These are phyloP conservation scores for Dryas octopetala DNA, from an alignment of 306 rosid species.

Conservation along the genomic window DNA sequence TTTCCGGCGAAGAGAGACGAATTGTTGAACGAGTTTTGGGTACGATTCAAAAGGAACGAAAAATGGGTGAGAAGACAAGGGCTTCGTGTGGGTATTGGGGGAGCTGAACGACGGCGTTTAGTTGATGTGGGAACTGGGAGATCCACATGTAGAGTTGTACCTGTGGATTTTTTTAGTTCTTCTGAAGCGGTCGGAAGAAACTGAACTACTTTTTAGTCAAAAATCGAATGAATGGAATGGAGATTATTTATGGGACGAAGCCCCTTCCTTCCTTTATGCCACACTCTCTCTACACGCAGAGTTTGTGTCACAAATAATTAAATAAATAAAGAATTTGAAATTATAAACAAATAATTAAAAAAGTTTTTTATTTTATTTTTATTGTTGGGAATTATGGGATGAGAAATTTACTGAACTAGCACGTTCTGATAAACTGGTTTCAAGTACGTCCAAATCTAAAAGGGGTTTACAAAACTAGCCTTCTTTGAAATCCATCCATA, in stretches of 20 bases:
- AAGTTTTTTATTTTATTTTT: too few species aligned
- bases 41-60: not conserved
- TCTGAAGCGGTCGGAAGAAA: not conserved
- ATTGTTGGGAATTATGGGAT: too few species aligned
- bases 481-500: too few species aligned
- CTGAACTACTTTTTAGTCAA: not conserved
- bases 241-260: not conserved
- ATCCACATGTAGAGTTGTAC: not conserved
- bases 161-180: not conserved
- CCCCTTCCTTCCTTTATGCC: slow-evolving; percentile 3
- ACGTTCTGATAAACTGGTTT: too few species aligned
- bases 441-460: too few species aligned
- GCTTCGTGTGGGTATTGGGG: not conserved
- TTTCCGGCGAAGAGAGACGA: not conserved
- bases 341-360: not conserved
- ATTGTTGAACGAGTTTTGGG: not conserved
- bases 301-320: not conserved
- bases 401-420: too few species aligned
- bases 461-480: too few species aligned
- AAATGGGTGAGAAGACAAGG: not conserved
- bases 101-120: slow-evolving; percentile 18
- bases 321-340: not conserved
- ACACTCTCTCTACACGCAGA: not conserved
- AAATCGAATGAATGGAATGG: not conserved
- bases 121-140: not conserved